phyloP scores from a whole-genome alignment of 306 rosid genomes.

The Neltuma alba region DNA sequence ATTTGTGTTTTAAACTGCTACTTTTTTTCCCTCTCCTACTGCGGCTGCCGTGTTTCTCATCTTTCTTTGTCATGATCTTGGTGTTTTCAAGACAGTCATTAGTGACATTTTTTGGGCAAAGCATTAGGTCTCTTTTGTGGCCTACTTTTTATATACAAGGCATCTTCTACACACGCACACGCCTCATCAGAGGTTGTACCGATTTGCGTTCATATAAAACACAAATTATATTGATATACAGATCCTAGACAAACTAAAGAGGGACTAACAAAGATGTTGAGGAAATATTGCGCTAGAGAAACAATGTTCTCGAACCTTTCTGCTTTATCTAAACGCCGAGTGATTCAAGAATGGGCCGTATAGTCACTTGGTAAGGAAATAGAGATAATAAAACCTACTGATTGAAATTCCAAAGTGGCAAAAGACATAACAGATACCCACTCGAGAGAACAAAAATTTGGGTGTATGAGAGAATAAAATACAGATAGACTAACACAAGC shows the following conservation, averaged over 20 bases:
- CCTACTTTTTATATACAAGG: neutral
- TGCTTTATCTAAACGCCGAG: slow-evolving; percentile 44
- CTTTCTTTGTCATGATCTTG: slow-evolving; percentile 10
- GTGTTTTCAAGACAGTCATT: neutral
- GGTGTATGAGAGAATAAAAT: slow-evolving; percentile 35
- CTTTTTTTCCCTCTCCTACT: neutral
- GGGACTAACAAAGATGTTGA: slow-evolving; percentile 4
- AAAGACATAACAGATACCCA: slow-evolving; percentile 29
- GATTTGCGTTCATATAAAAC: neutral
- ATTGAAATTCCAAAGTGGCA: slow-evolving; percentile 38
- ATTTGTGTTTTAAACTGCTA: neutral
- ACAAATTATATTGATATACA: slow-evolving; percentile 1
- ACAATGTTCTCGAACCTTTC: slow-evolving; percentile 22
- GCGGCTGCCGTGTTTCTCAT: slow-evolving; percentile 3
- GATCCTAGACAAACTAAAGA: neutral
- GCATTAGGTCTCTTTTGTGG: neutral
- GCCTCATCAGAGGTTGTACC: slow-evolving; percentile 23
- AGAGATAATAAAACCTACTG: slow-evolving; percentile 25
- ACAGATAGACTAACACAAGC: slow-evolving; percentile 18
- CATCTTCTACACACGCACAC: neutral
- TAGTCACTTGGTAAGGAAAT: neutral
- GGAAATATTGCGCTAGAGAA: neutral
- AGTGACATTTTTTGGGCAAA: neutral
- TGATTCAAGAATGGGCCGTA: slow-evolving; percentile 19
- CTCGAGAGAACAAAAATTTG: slow-evolving; percentile 49